Percentiles rank a stretch among this genome's conserved stretches.
phyloP scores from a whole-genome alignment of 2,329 filamentous ascomycete species.

The Cladosporium sphaerospermum region DNA sequence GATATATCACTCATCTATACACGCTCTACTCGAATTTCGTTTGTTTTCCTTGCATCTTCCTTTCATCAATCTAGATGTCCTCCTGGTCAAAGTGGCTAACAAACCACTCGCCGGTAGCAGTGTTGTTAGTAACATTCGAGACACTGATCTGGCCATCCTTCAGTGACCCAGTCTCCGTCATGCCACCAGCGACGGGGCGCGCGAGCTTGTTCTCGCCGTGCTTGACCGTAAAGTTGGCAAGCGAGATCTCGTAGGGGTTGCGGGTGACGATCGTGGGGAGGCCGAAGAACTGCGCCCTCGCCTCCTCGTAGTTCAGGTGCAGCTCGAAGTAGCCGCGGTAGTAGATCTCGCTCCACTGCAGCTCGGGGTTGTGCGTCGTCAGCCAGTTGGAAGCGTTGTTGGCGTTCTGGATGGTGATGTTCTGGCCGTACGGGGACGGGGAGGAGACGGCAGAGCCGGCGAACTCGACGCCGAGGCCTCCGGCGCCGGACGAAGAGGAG shows the following conservation, averaged over 20 bases:
- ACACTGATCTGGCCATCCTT: constrained; percentile 40
- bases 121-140: constrained; percentile 33
- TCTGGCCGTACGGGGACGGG: constrained; percentile 52
- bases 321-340: constrained; percentile 70
- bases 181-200: constrained; percentile 43
- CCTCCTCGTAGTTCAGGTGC: constrained; percentile 49
- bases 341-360: constrained; percentile 68
- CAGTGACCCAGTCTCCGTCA: constrained; percentile 52
- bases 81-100: constrained; percentile 18
- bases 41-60: too few relatives aligned
- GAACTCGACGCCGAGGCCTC: constrained; percentile 43
- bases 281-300: constrained; percentile 61
- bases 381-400: constrained; percentile 43
- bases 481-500: constrained; percentile 29
- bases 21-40: too few relatives aligned
- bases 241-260: constrained; percentile 58
- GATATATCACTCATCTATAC: too few relatives aligned
- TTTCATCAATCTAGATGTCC: constrained; percentile 6
- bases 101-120: constrained; percentile 26
- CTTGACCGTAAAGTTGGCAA: constrained; percentile 65
- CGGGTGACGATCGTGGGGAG: constrained; percentile 53
- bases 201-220: constrained; percentile 55
- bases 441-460: constrained; percentile 62
- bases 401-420: constrained; percentile 49
- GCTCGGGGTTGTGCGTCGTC: constrained; percentile 50